Percentiles rank a stretch among this genome's conserved stretches.
Evolutionary conservation across 2,329 filamentous ascomycete species (phyloP).

Genomic region (Trichoderma harzianum): DNA sequence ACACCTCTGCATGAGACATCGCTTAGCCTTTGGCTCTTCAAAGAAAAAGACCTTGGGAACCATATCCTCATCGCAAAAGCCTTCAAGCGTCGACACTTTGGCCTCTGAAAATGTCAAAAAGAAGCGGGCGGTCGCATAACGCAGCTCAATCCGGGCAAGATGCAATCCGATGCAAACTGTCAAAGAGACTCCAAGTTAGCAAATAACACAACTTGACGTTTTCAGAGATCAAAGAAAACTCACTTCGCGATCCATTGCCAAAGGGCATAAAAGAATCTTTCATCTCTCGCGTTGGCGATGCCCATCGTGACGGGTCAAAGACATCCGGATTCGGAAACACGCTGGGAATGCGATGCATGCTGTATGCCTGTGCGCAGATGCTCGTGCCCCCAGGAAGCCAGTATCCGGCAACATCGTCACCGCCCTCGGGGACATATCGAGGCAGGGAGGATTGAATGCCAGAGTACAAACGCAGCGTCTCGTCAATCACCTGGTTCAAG

Average conservation of each 20-base stretch:
- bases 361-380: not conserved
- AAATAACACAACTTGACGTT: slow-evolving; percentile 24
- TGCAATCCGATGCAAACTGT: slow-evolving; percentile 52
- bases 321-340: not conserved
- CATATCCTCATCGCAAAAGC: slow-evolving; percentile 36
- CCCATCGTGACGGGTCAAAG: not conserved
- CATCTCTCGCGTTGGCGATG: slow-evolving; percentile 31
- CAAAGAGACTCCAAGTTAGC: not conserved
- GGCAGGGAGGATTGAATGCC: not conserved
- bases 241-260: not conserved
- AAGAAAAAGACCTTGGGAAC: slow-evolving; percentile 30
- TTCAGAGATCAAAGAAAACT: slow-evolving; percentile 35
- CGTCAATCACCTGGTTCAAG: slow-evolving; percentile 8
- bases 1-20: slow-evolving; percentile 25
- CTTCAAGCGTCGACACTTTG: slow-evolving; percentile 29
- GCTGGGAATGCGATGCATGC: not conserved
- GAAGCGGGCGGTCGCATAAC: slow-evolving; percentile 48
- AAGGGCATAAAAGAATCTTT: slow-evolving; percentile 40
- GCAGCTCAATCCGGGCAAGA: slow-evolving; percentile 53
- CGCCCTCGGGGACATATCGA: not conserved
- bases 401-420: not conserved
- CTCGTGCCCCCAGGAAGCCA: not conserved
- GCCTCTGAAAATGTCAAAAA: slow-evolving; percentile 43
- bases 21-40: slow-evolving; percentile 27
- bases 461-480: slow-evolving; percentile 8